Percentiles rank a stretch among this genome's conserved stretches.
phyloP scores from a whole-genome alignment of 1,139 yeast genomes.

The Lipomyces yarrowii region DNA sequence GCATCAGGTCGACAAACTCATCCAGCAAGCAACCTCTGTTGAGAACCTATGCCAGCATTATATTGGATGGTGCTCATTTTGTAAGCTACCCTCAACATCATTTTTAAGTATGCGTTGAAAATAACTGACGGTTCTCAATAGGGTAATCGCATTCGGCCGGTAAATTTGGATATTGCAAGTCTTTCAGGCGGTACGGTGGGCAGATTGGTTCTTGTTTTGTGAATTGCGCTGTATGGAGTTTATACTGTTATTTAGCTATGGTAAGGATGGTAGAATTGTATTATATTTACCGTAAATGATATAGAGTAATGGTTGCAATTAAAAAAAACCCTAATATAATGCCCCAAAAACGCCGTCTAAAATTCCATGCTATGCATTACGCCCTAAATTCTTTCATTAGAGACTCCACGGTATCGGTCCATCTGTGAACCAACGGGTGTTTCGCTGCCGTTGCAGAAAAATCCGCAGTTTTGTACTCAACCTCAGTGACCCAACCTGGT shows the following conservation, averaged over 20 bases:
- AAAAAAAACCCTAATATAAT: not conserved
- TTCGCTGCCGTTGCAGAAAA: not conserved
- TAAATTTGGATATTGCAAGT: not conserved
- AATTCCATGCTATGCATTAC: not conserved
- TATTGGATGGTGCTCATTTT: constrained; percentile 98
- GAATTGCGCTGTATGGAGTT: not conserved
- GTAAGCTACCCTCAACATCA: constrained; percentile 42
- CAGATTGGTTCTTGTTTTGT: not conserved
- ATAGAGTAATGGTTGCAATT: not conserved
- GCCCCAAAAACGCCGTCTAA: not conserved
- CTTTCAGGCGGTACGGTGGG: not conserved
- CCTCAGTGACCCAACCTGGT: constrained; percentile 14
- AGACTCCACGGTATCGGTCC: constrained; percentile 13
- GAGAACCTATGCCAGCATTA: constrained; percentile 96
- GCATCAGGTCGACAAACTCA: constrained; percentile 88
- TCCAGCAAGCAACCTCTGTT: constrained; percentile 94
- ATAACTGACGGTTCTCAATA: not conserved
- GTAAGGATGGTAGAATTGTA: not conserved
- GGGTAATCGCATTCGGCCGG: not conserved
- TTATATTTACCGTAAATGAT: not conserved
- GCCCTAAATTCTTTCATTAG: constrained; percentile 2
- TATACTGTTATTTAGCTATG: not conserved
- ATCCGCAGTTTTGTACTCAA: not conserved
- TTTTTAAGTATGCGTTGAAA: not conserved
- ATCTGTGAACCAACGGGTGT: constrained; percentile 23